phyloP scores from a whole-genome alignment of 306 rosid genomes.

The peach (Prunus persica) region DNA sequence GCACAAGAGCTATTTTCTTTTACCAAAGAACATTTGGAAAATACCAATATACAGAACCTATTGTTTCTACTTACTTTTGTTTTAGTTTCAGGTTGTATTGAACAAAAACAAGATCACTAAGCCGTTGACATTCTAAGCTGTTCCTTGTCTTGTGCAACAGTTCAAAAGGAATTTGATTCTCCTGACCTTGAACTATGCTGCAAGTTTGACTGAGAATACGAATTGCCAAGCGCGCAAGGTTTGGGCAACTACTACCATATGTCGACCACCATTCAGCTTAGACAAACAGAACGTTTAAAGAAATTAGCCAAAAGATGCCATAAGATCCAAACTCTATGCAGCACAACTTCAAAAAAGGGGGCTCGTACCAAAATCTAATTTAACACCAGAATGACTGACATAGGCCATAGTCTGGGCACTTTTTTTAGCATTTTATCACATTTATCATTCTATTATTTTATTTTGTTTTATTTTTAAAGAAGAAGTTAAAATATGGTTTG shows the following conservation, averaged over 20 bases:
- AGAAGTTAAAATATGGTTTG: neutral
- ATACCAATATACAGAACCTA: neutral
- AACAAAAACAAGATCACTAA: slow-evolving; percentile 64
- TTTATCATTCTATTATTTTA: neutral
- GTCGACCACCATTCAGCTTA: slow-evolving; percentile 85
- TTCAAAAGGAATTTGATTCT: slow-evolving; percentile 47
- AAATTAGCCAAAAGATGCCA: neutral
- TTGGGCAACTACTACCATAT: slow-evolving; percentile 77
- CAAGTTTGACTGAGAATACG: slow-evolving; percentile 74
- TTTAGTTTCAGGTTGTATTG: slow-evolving; percentile 36
- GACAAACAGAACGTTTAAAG: slow-evolving; percentile 18
- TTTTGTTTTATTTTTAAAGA: too few species aligned
- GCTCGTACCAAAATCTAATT: neutral
- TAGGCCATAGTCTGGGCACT: neutral
- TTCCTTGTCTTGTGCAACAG: slow-evolving; percentile 51
- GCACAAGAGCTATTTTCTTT: slow-evolving; percentile 2
- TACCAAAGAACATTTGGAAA: neutral
- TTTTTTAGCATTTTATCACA: neutral
- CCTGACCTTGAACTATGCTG: slow-evolving; percentile 43
- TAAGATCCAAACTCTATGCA: neutral
- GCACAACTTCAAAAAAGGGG: neutral
- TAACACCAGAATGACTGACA: neutral
- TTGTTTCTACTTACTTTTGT: slow-evolving; percentile 28
- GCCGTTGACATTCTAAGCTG: slow-evolving; percentile 58
- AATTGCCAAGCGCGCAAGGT: slow-evolving; percentile 54